phyloP scores from a whole-genome alignment of 805 yeast species.

The Candida schatavii region DNA sequence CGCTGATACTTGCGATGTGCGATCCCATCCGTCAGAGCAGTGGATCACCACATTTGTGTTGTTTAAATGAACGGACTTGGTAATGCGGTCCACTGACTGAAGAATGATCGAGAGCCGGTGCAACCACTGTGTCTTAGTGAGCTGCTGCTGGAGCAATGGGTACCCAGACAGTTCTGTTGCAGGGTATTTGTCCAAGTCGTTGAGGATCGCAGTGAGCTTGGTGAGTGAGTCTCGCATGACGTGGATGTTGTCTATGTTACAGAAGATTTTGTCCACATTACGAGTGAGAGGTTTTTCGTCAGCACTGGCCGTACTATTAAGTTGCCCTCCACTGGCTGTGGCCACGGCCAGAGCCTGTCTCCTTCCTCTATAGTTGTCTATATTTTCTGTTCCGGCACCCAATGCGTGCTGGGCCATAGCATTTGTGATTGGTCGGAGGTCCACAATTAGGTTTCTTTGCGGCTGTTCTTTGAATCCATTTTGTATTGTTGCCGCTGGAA shows the following conservation, averaged over 20 bases:
- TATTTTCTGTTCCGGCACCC: constrained; percentile 96
- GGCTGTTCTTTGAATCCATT: constrained; percentile 30
- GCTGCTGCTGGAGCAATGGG: constrained; percentile 43
- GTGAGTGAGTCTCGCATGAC: constrained; percentile 84
- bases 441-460: constrained; percentile 68
- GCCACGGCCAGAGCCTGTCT: no score
- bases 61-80: constrained; percentile 78
- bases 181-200: constrained; percentile 65
- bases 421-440: constrained; percentile 88
- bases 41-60: constrained; percentile 82
- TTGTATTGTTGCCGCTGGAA: constrained; percentile 3
- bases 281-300: constrained; percentile 10
- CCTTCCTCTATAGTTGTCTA: constrained; percentile 70
- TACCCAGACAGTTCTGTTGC: constrained; percentile 11
- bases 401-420: constrained; percentile 95
- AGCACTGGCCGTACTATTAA: constrained; percentile 2
- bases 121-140: constrained; percentile 76
- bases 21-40: constrained; percentile 99
- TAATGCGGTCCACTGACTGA: constrained; percentile 72
- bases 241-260: constrained; percentile 94
- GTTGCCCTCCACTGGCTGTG: neutral
- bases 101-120: constrained; percentile 65
- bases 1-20: constrained; percentile 88
- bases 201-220: constrained; percentile 58
- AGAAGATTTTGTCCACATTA: constrained; percentile 65